Base-by-base conservation (phyloP, 129 eudicot genomes). In the Flaveria sonorensis region DNA sequence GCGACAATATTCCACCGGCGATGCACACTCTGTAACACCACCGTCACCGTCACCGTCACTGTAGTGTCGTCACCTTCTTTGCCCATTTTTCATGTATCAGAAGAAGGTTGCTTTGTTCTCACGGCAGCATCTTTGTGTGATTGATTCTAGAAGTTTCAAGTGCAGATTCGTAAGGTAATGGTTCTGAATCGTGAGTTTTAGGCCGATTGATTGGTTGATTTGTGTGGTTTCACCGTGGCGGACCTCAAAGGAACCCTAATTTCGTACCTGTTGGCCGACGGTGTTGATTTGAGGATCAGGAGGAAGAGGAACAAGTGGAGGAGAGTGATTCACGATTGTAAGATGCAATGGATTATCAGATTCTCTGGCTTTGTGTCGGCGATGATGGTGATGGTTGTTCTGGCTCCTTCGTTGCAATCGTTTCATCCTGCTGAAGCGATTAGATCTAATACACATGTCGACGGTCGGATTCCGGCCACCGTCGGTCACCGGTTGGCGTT, bases 361-460 rank as follows among this genome's bases (percentile, higher is more conserved):
- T 86, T 93, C 52, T 89, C 96, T 21, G 86, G 96, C 13, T 89
- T 89, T 71, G 47, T 91, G 72, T 89, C 97, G 1, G 92, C 92
- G 0, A 86, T 91, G 36, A 84, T 93, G 88, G 81, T 82, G 48
- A 82, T 94, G 88, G 80, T 94, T 10, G 87, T 94, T 13, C 71
- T 94, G 0, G 90, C 92, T 11, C 96, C 99, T 12, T 91, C 96
- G 2, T 78, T 89, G 0, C 99, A 91, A 50, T 94, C 99, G 1
- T 91, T 86, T 70, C 97, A 91, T 1, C 99, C 99, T 3, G 99
- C 97, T 3, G 97, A 94, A 84, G 99, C 99, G 14, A 94, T 94
- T 63, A 82, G 86, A 80, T 94, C 93, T 7, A 50, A 56, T 43
- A 6, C 93, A 66, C 51, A 61, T 64, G 13, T 66, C 57, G 68